Evolutionary conservation across 2,329 filamentous ascomycete species (phyloP), one percentile per base, ranked within the genome.

Genomic region (Elsinoe australis): DNA sequence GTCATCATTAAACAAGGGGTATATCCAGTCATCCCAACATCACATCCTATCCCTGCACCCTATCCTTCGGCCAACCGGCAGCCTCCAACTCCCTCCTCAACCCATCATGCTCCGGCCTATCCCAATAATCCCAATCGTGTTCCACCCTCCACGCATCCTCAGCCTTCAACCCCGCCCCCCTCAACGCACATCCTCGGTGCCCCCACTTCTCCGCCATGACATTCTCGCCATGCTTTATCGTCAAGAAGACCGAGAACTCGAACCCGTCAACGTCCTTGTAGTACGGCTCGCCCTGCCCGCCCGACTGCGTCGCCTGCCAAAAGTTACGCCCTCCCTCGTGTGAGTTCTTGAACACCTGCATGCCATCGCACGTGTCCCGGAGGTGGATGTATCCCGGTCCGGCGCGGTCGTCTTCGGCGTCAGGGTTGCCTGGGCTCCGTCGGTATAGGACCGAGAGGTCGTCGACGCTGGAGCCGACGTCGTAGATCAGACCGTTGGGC

Each of bases 201-300:
- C 41, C 41, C 41, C 41, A 46, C 26, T 46, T 46, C 41, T 46
- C 41, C 2, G 21, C 21, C 21, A 46, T 31, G 7, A 46, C 41
- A 12, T 12, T 4, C n/a, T 19, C 9, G 7, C 41, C 41, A 15
- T 12, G n/a, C 14, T 32, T 24, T 2, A 31, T n/a, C 32, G 32
- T 35, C 32, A 35, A 7, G 6, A 6, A 14, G 6, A 35, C 6
- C 7, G 7, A 6, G 14, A n/a, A 6, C 15, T 35, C 32, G 14
- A 35, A 35, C 32, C 32, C 32, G 6, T 18, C 15, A 7, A 14
- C 10, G 14, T 35, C 32, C 15, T 14, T n/a, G 14, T 35, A 35
- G 15, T 7, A 44, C 14, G 39, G 39, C 18, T 44, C 39, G 5
- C 18, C 39, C 8, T 8, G 18, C 4, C 39, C 39, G 5, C 39